Percentiles rank a stretch among this genome's conserved stretches.
Conservation (phyloP, 2,329 filamentous ascomycete species). For the Phoma sp. region DNA sequence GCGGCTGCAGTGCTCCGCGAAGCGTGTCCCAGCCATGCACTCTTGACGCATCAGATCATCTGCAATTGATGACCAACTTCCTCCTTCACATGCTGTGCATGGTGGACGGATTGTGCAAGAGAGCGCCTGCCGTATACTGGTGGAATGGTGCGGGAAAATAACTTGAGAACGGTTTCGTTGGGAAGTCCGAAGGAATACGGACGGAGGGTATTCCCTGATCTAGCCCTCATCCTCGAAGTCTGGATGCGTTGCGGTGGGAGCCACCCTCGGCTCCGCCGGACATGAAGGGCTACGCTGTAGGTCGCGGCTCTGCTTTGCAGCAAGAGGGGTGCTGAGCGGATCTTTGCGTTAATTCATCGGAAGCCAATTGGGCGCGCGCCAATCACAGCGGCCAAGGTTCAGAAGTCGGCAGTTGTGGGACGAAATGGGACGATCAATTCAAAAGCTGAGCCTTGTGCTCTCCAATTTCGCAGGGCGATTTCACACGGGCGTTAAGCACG, state of each 20-base stretch:
- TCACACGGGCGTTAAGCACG: not conserved
- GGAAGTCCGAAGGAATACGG: not conserved
- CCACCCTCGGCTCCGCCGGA: not conserved
- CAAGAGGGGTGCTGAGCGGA: constrained; percentile 26
- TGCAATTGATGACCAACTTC: constrained; percentile 4
- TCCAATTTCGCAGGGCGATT: not conserved
- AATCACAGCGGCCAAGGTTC: not conserved
- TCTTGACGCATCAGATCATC: constrained; percentile 1
- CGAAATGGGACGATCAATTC: not conserved
- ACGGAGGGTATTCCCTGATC: constrained; percentile 1
- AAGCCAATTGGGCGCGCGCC: not conserved
- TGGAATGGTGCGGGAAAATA: constrained; percentile 5
- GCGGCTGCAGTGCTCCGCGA: constrained; percentile 4
- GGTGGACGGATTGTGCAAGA: not conserved
- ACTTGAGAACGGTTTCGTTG: constrained; percentile 6
- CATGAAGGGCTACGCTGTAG: not conserved
- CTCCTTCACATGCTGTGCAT: not conserved
- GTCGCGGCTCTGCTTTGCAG: constrained; percentile 30
- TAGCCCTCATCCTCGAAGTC: not conserved
- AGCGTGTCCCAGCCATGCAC: constrained; percentile 4
- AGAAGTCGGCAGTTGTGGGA: not conserved
- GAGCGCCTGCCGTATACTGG: not conserved
- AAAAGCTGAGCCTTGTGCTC: not conserved
- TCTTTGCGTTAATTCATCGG: constrained; percentile 9
- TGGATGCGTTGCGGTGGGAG: not conserved